Evolutionary conservation across 1,284 basidiomycete species (phyloP), one percentile per base, ranked within the genome.

Genomic region (Fomitopsis pinicola): DNA sequence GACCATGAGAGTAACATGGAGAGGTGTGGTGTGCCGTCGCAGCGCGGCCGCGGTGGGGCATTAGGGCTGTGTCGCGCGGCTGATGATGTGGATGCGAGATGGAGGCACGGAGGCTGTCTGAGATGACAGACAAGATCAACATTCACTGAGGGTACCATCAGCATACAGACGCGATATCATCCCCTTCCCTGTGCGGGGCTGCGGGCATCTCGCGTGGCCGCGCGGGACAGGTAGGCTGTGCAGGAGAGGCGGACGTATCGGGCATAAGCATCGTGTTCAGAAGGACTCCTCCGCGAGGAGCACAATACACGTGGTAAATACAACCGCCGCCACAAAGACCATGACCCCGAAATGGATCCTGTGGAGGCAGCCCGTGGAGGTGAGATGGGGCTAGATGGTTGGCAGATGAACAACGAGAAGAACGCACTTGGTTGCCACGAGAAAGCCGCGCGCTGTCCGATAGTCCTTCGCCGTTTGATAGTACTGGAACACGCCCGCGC

Each of bases 401-500:
- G 46, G 62, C 55, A 19, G 42, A 48, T 54, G 57, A 56, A 60
- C 40, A 58, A 59, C 54, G 55, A 9, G 55, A 59, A 40, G 59
- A 50, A 77, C 84, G 70, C 67, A 89, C 89, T 83, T 85, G 46
- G 80, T 78, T 9, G 79, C 80, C 53, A 74, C 73, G 50, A 89
- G 71, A 69, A 91, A 89, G 2, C 86, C 85, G 63, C 81, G 79
- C 73, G 81, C 77, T 59, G 77, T 75, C 58, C 80, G 75, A 66
- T 90, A 71, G 69, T 86, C 86, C 67, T 76, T 73, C 57, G 78
- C 82, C 3, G 83, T 83, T 60, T 75, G 78, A 62, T 82, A 80
- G 65, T 88, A 91, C 72, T 88, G 86, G 83, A 83, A 89, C 33
- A 77, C 63, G 0, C 87, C 88, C 2, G 81, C 85, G 9, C 69